These are phyloP conservation scores for Auriscalpium vulgare DNA, from an alignment of 768 basidiomycete species.

Conservation along the genomic window DNA sequence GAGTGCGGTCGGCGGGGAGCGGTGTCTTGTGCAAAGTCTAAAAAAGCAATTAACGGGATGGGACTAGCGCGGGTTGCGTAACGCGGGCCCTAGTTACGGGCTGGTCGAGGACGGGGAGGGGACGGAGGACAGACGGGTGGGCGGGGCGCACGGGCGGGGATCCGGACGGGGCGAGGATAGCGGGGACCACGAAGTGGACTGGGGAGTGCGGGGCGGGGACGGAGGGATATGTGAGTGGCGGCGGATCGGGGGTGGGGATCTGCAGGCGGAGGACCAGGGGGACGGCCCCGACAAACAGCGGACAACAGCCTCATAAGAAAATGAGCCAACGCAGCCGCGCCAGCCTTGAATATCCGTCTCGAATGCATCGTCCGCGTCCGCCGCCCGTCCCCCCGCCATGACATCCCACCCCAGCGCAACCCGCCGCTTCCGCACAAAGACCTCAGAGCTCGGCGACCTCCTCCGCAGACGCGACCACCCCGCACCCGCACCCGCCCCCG, in stretches of 20 bases:
- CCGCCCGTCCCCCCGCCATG: constrained; percentile 3
- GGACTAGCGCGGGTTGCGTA: too few species aligned
- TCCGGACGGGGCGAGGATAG: too few species aligned
- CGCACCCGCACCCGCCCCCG: background rate
- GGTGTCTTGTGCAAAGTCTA: too few species aligned
- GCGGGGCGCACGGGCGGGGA: too few species aligned
- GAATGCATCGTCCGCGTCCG: background rate
- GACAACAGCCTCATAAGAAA: background rate
- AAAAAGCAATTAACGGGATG: too few species aligned
- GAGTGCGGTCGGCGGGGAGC: too few species aligned
- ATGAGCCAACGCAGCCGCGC: background rate
- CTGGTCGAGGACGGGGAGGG: too few species aligned
- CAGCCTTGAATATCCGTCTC: background rate
- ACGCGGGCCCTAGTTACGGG: too few species aligned
- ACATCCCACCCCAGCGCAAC: constrained; percentile 3
- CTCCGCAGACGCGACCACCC: constrained; percentile 10
- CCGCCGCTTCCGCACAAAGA: constrained; percentile 10
- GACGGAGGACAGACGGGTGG: too few species aligned
- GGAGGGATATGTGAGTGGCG: background rate
- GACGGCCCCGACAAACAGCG: background rate
- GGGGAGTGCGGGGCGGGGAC: too few species aligned
- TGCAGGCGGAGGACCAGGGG: background rate
- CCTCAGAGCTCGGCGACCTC: constrained; percentile 13
- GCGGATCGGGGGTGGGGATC: background rate
- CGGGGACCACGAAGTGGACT: too few species aligned